These are phyloP conservation scores for Phyllostachys edulis DNA, from an alignment of 176 grass and related monocot species.

Conservation along the genomic window DNA sequence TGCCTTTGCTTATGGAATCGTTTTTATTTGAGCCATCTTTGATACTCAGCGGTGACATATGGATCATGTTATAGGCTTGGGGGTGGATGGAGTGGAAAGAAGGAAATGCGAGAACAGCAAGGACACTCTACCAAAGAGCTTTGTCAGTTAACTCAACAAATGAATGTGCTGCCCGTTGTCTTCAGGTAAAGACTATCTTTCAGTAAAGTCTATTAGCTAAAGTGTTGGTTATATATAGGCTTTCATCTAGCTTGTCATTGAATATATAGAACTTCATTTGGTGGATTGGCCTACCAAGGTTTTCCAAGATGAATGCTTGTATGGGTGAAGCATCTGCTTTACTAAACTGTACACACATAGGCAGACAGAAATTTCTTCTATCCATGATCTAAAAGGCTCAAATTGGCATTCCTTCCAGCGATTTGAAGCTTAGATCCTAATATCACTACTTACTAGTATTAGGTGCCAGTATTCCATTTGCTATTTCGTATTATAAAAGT, in stretches of 20 bases:
- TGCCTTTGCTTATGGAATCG: neutral
- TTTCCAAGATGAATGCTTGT: neutral
- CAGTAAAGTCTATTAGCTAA: neutral
- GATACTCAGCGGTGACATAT: neutral
- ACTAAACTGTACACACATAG: neutral
- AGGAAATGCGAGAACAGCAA: conserved; percentile 80
- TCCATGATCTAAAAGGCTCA: neutral
- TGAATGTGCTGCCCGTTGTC: conserved; percentile 90
- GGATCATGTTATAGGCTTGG: conserved; percentile 67
- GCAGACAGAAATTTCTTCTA: neutral
- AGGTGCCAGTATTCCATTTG: neutral
- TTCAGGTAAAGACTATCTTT: conserved; percentile 67
- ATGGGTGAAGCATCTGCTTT: conserved; percentile 16
- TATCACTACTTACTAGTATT: neutral
- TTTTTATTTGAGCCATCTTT: neutral
- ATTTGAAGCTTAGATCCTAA: neutral
- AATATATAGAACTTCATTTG: conserved; percentile 3
- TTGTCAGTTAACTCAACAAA: conserved; percentile 79
- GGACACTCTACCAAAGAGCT: conserved; percentile 86
- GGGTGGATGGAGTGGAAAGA: conserved; percentile 99
- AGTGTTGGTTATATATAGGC: neutral
- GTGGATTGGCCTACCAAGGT: neutral
- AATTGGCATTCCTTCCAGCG: neutral
- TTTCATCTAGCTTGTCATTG: neutral
- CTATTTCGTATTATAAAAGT: neutral